phyloP scores from a whole-genome alignment of 805 yeast species.

The Spathaspora arborariae region DNA sequence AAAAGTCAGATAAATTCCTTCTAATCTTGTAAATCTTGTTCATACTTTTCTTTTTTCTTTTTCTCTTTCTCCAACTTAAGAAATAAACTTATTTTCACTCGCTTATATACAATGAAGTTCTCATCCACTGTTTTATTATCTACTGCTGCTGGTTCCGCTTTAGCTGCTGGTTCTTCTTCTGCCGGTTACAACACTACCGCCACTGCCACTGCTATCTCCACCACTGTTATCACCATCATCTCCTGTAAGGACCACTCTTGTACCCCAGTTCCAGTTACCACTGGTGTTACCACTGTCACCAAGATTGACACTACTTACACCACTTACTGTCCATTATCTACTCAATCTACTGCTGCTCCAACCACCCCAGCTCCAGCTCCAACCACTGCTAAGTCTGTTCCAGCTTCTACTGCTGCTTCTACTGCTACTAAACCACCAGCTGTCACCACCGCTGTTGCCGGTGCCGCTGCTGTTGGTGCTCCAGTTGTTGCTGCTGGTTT shows the following conservation, averaged over 20 bases:
- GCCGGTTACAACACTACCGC: conserved; percentile 29
- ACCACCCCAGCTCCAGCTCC: conserved; percentile 12
- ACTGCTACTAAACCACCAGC: conserved; percentile 6
- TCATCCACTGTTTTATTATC: conserved; percentile 27
- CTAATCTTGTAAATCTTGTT: not conserved
- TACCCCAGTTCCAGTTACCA: conserved; percentile 24
- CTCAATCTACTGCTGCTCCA: conserved; percentile 19
- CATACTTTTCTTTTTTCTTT: conserved; percentile 3
- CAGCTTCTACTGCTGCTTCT: conserved; percentile 10
- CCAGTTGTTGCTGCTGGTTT: not conserved
- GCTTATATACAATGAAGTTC: conserved; percentile 30
- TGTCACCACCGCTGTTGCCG: conserved; percentile 14
- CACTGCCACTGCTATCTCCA: conserved; percentile 23
- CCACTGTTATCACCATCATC: conserved; percentile 34
- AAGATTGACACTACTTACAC: conserved; percentile 27
- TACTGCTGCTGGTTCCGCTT: conserved; percentile 25
- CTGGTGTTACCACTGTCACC: conserved; percentile 36
- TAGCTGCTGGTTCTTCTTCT: conserved; percentile 24
- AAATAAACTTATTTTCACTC: conserved; percentile 14
- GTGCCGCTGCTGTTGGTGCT: conserved; percentile 18
- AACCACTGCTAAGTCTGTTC: conserved; percentile 9
- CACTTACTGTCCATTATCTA: conserved; percentile 32
- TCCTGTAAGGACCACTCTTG: conserved; percentile 33
- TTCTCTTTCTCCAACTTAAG: not conserved
- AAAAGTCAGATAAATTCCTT: not conserved